Conservation (phyloP, 2,329 filamentous ascomycete genomes). For the Fusarium devonianum region DNA sequence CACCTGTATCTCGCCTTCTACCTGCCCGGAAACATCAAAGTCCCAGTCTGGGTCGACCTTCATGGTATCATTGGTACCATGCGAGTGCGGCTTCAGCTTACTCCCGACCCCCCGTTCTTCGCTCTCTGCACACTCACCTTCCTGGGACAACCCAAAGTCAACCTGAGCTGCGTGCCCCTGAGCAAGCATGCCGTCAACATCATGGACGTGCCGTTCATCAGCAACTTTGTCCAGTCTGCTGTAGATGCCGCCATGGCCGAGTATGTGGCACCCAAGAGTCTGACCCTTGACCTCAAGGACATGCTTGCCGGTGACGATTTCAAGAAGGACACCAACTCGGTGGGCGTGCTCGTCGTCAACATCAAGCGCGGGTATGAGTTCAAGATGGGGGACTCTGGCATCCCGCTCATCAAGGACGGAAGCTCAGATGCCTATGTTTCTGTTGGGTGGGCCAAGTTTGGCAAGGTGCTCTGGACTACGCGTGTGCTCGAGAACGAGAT, state of each 20-base stretch:
- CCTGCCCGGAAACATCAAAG: conserved; percentile 60
- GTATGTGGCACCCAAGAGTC: conserved; percentile 78
- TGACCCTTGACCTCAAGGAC: conserved; percentile 77
- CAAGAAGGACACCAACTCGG: conserved; percentile 74
- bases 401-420: conserved; percentile 65
- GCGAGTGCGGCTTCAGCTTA: conserved; percentile 73
- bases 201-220: conserved; percentile 78
- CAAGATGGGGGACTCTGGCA: conserved; percentile 71
- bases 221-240: conserved; percentile 76
- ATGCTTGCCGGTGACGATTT: conserved; percentile 81
- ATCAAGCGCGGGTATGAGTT: conserved; percentile 74
- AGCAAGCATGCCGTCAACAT: conserved; percentile 74
- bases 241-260: conserved; percentile 77
- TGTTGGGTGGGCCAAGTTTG: conserved; percentile 80
- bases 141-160: conserved; percentile 76
- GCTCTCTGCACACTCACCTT: conserved; percentile 77
- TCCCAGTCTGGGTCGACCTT: conserved; percentile 77
- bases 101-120: conserved; percentile 79
- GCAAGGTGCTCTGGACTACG: conserved; percentile 67
- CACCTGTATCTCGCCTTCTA: conserved; percentile 78
- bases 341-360: conserved; percentile 70
- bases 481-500: conserved; percentile 71
- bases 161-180: conserved; percentile 73
- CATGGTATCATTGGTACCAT: conserved; percentile 75
- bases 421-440: conserved; percentile 75